A percentile compares a stretch with the other conserved stretches of the same genome.
phyloP scores from a whole-genome alignment of 1,284 basidiomycete species.

The Cutaneotrichosporon daszewskae region DNA sequence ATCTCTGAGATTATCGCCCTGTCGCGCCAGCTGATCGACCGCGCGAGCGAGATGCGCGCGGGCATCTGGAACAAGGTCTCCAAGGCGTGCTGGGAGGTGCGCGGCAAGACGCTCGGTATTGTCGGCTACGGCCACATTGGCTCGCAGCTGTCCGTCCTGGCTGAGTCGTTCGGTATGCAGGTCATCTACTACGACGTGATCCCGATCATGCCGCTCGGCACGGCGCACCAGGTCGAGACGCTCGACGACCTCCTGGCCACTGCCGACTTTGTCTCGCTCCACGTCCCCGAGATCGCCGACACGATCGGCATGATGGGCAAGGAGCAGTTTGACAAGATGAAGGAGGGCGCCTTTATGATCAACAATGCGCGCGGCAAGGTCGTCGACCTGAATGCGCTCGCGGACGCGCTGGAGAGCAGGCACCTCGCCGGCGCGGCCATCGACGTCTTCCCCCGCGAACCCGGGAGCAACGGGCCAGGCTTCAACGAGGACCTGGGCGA shows the following conservation, averaged over 20 bases:
- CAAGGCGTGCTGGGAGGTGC: conserved; percentile 95
- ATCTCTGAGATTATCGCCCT: conserved; percentile 89
- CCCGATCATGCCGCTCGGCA: conserved; percentile 97
- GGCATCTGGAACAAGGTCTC: conserved; percentile 99
- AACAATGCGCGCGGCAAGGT: conserved; percentile 97
- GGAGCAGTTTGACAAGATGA: conserved; percentile 81
- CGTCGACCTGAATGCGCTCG: conserved; percentile 87
- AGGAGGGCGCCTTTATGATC: conserved; percentile 89
- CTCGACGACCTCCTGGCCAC: conserved; percentile 70
- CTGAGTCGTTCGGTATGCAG: conserved; percentile 92
- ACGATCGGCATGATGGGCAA: conserved; percentile 89
- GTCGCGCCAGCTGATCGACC: conserved; percentile 89
- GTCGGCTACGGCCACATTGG: conserved; percentile 99
- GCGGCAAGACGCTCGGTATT: conserved; percentile 96
- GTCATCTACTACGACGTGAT: conserved; percentile 95
- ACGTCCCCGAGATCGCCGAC: conserved; percentile 94
- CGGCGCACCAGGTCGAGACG: conserved; percentile 79
- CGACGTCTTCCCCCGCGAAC: conserved; percentile 92
- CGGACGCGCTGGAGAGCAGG: conserved; percentile 71
- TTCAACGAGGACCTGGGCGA: conserved; percentile 80
- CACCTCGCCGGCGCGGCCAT: conserved; percentile 90
- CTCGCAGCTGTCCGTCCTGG: conserved; percentile 91
- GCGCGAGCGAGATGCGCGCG: conserved; percentile 76
- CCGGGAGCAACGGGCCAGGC: conserved; percentile 75
- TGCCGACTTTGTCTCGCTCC: conserved; percentile 92